Conservation (phyloP, 768 basidiomycete species). For the Rhodotorula graminis region DNA sequence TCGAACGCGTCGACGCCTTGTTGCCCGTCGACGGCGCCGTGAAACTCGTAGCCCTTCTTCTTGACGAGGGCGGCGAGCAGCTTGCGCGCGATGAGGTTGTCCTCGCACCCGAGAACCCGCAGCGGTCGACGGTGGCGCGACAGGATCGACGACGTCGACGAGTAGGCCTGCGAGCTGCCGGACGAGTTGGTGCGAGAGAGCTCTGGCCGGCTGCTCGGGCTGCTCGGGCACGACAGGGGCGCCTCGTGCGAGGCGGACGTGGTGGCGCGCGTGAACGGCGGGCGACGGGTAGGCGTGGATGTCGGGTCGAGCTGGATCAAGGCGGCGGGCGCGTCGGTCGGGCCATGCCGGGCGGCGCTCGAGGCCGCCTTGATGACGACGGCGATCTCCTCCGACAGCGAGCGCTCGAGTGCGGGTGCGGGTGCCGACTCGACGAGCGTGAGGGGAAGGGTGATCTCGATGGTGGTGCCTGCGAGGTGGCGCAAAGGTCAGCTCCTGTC, state of each 20-base stretch:
- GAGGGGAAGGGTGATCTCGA: conserved; percentile 2
- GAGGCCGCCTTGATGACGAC: background rate
- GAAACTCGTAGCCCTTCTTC: background rate
- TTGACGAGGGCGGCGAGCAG: background rate
- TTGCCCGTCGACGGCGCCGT: background rate
- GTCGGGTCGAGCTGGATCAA: background rate
- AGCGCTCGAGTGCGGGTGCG: background rate
- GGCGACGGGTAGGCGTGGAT: background rate
- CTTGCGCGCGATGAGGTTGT: conserved; percentile 6
- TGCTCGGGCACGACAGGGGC: background rate
- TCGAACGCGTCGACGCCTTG: background rate
- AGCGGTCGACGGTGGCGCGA: background rate
- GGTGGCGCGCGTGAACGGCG: background rate
- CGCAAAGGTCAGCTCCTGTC: too few species aligned
- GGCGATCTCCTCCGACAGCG: background rate
- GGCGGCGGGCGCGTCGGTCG: background rate
- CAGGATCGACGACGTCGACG: background rate
- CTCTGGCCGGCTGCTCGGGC: background rate
- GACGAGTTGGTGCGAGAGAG: background rate
- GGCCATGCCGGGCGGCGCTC: background rate
- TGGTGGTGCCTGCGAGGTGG: background rate
- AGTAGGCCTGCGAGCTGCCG: background rate
- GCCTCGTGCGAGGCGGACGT: background rate
- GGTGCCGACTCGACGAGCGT: background rate
- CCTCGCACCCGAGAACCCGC: conserved; percentile 1